Base-by-base conservation (phyloP, 176 grass and related monocot species). In the Aegilops speltoides region DNA sequence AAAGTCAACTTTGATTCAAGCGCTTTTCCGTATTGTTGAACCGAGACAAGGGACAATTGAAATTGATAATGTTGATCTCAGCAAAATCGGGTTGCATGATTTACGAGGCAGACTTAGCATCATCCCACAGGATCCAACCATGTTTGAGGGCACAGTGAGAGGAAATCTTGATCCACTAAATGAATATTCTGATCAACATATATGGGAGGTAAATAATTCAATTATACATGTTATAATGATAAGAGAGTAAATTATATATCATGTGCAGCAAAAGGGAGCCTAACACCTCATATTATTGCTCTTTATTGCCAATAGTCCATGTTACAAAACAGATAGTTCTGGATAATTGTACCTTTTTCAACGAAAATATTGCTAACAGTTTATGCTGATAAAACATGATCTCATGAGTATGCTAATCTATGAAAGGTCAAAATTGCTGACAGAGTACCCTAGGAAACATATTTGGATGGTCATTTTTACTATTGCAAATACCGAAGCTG, bases 1-100 rank as follows among this genome's bases (percentile, higher is more conserved):
- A 57, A 98, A 98, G 85, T 96, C 97, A 83, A 98, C 97, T 67
- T 82, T 96, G 67, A 98, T 94, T 83, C 93, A 98, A 60, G 89
- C 94, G 2, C 88, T 98, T 87, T 98, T 98, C 76, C 88, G 92
- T 45, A 85, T 94, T 33, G 82, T 98, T 71, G 93, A 98, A 94
- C 90, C 94, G 63, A 96, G 90, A 76, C 68, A 80, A 85, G 97
- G 97, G 32, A 91, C 84, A 77, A 93, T 98, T 33, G 84, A 94
- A 74, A 98, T 98, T 59, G 97, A 98, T 64, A 85, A 77, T 82
- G 83, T 98, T 32, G 94, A 98, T 70, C 94, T 98, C 40, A 92
- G 84, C 71, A 96, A 85, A 91, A 98, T 98, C 64, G 94, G 97
- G 5, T 48, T 96, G 64, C 92, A 98, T 86, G 97, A 98, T 82